phyloP scores from a whole-genome alignment of 495 filamentous ascomycete species.

The Neurospora sp. region DNA sequence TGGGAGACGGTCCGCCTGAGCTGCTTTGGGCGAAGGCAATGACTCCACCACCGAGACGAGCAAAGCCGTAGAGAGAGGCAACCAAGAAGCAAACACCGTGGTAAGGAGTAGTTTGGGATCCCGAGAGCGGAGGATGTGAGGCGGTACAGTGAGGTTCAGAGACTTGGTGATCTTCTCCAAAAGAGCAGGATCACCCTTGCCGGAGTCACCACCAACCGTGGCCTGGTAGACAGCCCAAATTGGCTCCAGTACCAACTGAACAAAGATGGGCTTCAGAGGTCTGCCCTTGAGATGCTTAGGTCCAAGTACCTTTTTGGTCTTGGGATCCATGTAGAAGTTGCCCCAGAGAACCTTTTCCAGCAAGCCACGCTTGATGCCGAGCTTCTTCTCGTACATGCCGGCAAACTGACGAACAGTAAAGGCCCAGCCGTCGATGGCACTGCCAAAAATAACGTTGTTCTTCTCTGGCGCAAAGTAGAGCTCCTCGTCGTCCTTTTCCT shows the following conservation, averaged over 20 bases:
- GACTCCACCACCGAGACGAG: slow-evolving; percentile 90
- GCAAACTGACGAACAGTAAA: slow-evolving; percentile 96
- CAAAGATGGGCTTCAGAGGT: slow-evolving; percentile 91
- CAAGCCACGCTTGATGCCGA: slow-evolving; percentile 83
- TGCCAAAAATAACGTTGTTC: slow-evolving; percentile 98
- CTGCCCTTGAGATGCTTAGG: slow-evolving; percentile 90
- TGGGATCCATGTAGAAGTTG: slow-evolving; percentile 92
- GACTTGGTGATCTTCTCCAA: slow-evolving; percentile 94
- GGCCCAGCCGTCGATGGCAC: slow-evolving; percentile 95
- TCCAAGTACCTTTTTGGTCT: slow-evolving; percentile 85
- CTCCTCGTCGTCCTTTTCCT: slow-evolving; percentile 93
- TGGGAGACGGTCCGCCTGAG: slow-evolving; percentile 75
- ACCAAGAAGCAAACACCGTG: slow-evolving; percentile 78
- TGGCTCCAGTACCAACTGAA: slow-evolving; percentile 89
- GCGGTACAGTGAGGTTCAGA: slow-evolving; percentile 68
- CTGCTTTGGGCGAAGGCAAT: slow-evolving; percentile 73
- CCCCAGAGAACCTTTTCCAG: slow-evolving; percentile 97
- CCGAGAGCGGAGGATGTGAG: slow-evolving; percentile 73
- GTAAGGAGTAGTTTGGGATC: slow-evolving; percentile 78
- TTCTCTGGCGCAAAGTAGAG: slow-evolving; percentile 97
- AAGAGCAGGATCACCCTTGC: slow-evolving; percentile 73
- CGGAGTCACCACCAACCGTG: slow-evolving; percentile 68
- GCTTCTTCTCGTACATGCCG: slow-evolving; percentile 86
- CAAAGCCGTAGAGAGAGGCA: slow-evolving; percentile 86
- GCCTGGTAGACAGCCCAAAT: slow-evolving; percentile 97